Conservation (phyloP, 2,329 filamentous ascomycete genomes). For the Ophiocordyceps camponoti-floridani region DNA sequence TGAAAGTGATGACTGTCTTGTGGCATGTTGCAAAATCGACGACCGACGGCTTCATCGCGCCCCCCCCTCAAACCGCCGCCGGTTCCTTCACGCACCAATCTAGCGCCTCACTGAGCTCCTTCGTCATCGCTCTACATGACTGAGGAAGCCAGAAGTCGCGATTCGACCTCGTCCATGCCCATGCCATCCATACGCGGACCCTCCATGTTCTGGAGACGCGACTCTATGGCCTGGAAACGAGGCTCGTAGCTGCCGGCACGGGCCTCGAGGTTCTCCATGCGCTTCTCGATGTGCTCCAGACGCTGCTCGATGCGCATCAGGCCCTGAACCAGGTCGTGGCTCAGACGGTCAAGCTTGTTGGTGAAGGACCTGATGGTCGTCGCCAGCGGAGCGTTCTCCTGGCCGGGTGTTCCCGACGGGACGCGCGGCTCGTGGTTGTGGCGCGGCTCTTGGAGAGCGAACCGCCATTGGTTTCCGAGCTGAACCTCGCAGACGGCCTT, state of each 20-base stretch:
- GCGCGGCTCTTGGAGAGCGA: constrained; percentile 38
- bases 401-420: constrained; percentile 32
- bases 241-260: constrained; percentile 23
- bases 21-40: not conserved
- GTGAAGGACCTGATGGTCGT: constrained; percentile 39
- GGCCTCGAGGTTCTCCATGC: constrained; percentile 34
- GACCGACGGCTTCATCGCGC: not conserved
- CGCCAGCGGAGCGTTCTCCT: constrained; percentile 38
- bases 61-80: not conserved
- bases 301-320: constrained; percentile 31
- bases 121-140: constrained; percentile 18
- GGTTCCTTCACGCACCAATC: not conserved
- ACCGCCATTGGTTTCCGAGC: constrained; percentile 45
- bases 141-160: constrained; percentile 22
- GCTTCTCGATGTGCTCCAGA: constrained; percentile 33
- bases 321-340: constrained; percentile 35
- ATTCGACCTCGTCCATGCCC: constrained; percentile 26
- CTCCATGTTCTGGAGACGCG: constrained; percentile 22
- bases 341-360: constrained; percentile 41
- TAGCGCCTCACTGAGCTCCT: not conserved
- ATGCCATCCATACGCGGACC: constrained; percentile 22
- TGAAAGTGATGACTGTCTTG: not conserved
- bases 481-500: constrained; percentile 47
- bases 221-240: constrained; percentile 25
- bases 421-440: constrained; percentile 45